Evolutionary conservation across 371 early-diverging fungal genomes (phyloP).

Genomic region (Blastocladiella emersonii): DNA sequence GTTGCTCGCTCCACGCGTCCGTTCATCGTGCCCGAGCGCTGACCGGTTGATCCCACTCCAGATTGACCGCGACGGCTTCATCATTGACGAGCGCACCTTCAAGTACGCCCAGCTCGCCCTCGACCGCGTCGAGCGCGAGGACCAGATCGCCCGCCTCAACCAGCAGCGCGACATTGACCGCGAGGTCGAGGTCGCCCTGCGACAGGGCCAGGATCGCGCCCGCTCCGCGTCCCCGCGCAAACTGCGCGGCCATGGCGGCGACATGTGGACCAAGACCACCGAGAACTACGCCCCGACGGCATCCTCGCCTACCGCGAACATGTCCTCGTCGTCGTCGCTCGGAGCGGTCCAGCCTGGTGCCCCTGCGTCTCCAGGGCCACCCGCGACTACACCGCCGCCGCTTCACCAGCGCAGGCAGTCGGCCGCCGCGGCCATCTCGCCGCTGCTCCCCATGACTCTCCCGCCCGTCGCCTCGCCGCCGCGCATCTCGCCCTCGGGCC

Average conservation of each 20-base stretch:
- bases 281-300: background rate
- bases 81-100: background rate
- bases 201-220: background rate
- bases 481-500: background rate
- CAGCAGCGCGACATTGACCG: slow-evolving; percentile 2
- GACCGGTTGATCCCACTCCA: background rate
- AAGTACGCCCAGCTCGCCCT: background rate
- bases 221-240: background rate
- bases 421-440: too few species aligned
- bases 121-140: background rate
- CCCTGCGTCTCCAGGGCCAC: too few species aligned
- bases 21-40: too few species aligned
- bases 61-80: background rate
- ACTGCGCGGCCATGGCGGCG: background rate
- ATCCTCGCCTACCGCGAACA: too few species aligned
- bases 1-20: background rate
- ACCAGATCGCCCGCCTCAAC: background rate
- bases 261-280: background rate
- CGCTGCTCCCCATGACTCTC: background rate
- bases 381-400: too few species aligned
- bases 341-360: too few species aligned
- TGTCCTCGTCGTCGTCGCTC: too few species aligned
- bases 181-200: background rate
- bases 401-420: too few species aligned
- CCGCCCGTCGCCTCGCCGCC: background rate